A percentile compares a stretch with the other conserved stretches of the same genome.
Conservation (phyloP, 108 stramenopile species). For the Conticribra guillardii region DNA sequence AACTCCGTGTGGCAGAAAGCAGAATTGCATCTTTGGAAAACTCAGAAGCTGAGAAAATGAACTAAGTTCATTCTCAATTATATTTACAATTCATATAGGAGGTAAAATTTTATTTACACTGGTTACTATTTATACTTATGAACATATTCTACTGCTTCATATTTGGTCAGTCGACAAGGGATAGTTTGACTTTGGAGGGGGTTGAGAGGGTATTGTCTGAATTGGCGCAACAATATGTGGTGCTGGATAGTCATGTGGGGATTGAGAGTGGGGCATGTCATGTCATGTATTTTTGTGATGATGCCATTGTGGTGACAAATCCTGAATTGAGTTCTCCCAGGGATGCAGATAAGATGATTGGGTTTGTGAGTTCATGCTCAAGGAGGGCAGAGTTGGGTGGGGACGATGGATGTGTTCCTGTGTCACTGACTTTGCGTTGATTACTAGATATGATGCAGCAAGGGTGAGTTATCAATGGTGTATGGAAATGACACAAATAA, state of each 20-base stretch:
- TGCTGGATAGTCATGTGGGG: conserved; percentile 68
- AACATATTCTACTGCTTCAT: no score
- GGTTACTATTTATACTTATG: no score
- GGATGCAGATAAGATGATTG: conserved; percentile 82
- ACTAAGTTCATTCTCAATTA: no score
- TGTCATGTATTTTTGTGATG: conserved; percentile 78
- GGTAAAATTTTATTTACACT: no score
- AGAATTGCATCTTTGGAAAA: no score
- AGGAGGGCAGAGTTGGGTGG: conserved; percentile 58
- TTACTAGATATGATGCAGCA: conserved; percentile 66
- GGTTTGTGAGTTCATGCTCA: conserved; percentile 61
- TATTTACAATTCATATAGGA: no score
- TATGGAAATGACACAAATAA: no score
- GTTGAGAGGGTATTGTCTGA: conserved; percentile 55
- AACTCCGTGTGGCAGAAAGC: no score
- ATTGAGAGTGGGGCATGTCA: conserved; percentile 72
- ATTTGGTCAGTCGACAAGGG: no score
- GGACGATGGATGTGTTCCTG: conserved; percentile 31
- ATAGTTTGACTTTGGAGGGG: conserved; percentile 63
- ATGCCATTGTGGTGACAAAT: conserved; percentile 73
- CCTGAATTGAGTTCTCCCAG: conserved; percentile 65
- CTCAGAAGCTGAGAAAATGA: no score
- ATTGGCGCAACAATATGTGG: conserved; percentile 66
- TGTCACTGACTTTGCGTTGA: conserved; percentile 50
- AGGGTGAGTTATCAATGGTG: conserved; percentile 9